Conservation (phyloP, 2,329 filamentous ascomycete species). For the Clarireedia hainanense region DNA sequence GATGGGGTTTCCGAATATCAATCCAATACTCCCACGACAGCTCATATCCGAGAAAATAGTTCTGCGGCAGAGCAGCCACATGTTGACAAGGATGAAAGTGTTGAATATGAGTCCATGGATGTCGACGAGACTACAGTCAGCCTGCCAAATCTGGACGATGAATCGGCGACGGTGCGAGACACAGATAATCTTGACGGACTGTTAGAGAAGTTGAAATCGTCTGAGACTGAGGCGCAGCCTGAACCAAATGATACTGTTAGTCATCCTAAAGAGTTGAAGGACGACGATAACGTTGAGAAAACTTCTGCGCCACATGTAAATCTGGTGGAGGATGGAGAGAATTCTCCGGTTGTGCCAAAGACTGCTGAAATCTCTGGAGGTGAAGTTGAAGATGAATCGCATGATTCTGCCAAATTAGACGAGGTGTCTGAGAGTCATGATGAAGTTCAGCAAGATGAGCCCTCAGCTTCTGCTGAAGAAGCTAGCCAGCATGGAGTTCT, state of each 20-base stretch:
- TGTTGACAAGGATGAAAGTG: background rate
- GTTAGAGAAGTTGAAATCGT: background rate
- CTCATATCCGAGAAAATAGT: background rate
- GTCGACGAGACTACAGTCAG: background rate
- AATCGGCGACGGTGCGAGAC: background rate
- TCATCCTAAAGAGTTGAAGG: background rate
- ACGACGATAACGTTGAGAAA: background rate
- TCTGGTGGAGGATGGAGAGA: too few species aligned
- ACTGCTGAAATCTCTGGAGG: too few species aligned
- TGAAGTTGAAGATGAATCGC: too few species aligned
- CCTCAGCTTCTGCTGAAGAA: too few species aligned
- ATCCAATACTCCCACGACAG: background rate
- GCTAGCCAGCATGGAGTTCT: too few species aligned
- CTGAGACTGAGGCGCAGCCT: background rate
- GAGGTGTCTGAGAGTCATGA: too few species aligned
- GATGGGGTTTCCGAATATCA: background rate
- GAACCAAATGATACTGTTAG: background rate
- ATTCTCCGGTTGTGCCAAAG: too few species aligned
- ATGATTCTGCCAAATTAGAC: too few species aligned
- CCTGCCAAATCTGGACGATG: background rate
- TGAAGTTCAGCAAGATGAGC: too few species aligned
- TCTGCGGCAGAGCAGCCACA: background rate
- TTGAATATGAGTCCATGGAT: background rate
- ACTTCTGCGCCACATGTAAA: too few species aligned
- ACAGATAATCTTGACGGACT: conserved; percentile 1